Evolutionary conservation across 371 early-diverging fungal species (phyloP).

Genomic region (Mucor irregularis): DNA sequence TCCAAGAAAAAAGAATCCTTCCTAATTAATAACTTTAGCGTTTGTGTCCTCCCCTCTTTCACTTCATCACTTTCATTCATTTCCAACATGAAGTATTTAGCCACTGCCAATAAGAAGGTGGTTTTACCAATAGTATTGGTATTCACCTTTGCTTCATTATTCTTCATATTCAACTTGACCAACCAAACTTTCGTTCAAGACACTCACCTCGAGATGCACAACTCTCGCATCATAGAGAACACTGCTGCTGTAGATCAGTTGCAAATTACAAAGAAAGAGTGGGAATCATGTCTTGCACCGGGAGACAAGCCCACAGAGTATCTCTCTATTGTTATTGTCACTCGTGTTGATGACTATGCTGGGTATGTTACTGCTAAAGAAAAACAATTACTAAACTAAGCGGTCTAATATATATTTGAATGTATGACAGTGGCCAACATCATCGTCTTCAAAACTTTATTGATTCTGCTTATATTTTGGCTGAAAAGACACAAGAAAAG

Average conservation of each 20-base stretch:
- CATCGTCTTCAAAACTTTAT: constrained; percentile 48
- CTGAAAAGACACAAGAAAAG: constrained; percentile 35
- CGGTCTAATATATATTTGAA: not conserved
- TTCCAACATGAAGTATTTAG: constrained; percentile 5
- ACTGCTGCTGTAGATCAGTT: constrained; percentile 20
- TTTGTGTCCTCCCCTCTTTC: too few relatives aligned
- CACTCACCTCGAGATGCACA: not conserved
- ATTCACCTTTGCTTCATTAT: constrained; percentile 5
- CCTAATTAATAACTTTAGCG: too few relatives aligned
- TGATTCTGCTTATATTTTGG: constrained; percentile 41
- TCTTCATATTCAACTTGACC: constrained; percentile 9
- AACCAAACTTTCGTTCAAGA: not conserved
- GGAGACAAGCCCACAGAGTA: constrained; percentile 21
- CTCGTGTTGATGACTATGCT: constrained; percentile 34
- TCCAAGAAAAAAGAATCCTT: too few relatives aligned
- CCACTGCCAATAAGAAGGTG: constrained; percentile 2
- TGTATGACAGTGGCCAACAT: constrained; percentile 25
- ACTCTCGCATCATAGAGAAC: constrained; percentile 2
- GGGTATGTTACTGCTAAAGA: constrained; percentile 11
- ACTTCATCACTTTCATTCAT: too few relatives aligned
- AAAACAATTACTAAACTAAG: not conserved
- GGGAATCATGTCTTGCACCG: constrained; percentile 19
- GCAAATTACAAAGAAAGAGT: constrained; percentile 13
- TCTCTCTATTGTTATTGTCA: constrained; percentile 35
- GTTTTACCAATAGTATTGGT: constrained; percentile 6